Evolutionary conservation across 1,284 basidiomycete species (phyloP).

Genomic region (Sanghuangporus baumii): DNA sequence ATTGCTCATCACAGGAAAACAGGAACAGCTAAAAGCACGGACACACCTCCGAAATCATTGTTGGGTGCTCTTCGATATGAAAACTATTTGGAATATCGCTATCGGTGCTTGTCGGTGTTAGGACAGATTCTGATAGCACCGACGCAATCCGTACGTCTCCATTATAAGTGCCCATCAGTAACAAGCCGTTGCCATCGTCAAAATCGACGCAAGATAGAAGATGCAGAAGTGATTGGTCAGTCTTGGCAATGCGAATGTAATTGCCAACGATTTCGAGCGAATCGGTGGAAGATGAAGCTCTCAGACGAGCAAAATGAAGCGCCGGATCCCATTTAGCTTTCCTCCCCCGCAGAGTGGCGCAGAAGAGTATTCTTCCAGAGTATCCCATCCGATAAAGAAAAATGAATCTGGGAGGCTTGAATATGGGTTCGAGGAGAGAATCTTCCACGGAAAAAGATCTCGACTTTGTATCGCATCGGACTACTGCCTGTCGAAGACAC

Average conservation of each 20-base stretch:
- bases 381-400: not conserved
- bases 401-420: not conserved
- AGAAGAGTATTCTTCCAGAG: not conserved
- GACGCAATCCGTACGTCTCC: slow-evolving; percentile 5
- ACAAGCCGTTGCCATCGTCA: slow-evolving; percentile 7
- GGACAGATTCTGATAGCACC: not conserved
- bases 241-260: not conserved
- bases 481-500: not conserved
- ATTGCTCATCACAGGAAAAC: not conserved
- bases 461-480: not conserved
- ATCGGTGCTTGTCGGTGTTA: not conserved
- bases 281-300: not conserved
- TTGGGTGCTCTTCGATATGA: not conserved
- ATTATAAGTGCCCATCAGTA: not conserved
- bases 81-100: not conserved
- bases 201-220: slow-evolving; percentile 6
- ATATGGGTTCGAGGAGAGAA: not conserved
- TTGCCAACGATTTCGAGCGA: not conserved
- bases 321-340: not conserved
- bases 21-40: not conserved
- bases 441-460: not conserved
- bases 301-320: not conserved
- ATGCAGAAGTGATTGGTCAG: not conserved
- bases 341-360: not conserved
- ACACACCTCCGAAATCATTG: not conserved